Evolutionary conservation across 805 yeast genomes (phyloP), one percentile per base, ranked within the genome.

Genomic region (Ogataea trehaloabstinens): DNA sequence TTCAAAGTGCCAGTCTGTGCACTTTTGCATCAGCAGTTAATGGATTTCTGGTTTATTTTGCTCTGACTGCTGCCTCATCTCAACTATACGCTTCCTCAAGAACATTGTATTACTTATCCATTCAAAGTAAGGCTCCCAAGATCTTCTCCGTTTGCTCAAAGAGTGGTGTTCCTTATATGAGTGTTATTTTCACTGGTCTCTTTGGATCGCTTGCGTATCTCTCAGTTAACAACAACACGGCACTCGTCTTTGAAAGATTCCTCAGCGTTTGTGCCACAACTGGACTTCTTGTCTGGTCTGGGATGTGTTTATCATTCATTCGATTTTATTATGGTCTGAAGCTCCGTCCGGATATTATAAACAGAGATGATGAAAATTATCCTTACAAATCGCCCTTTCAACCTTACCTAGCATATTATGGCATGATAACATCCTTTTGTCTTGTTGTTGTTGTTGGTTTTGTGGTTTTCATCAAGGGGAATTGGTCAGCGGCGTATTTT

Each of bases 201-300:
- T 76, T 85, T 55, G 84, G 86, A 0, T 53, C 77, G 3, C 60
- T 84, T 25, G 74, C 88, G 0, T 84, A 67, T 55, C 55, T 83
- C 17, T 74, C 85, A 3, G 78, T 82, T 4, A 70, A 76, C 31
- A 67, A 73, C 38, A 59, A 68, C 27, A 80, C 89, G 0, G 74
- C 83, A 12, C 60, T 66, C 12, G 82, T 82, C 4, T 85, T 86
- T 48, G 83, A 77, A 43, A 76, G 82, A 49, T 63, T 85, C 41
- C 74, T 84, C 6, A 78, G 80, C 48, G 70, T 85, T 24, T 74
- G 85, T 37, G 79, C 90, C 2, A 77, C 90, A 0, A 74, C 90
- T 1, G 90, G 89, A 0, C 74, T 87, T 37, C 61, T 88, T 24
- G 87, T 85, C 30, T 88, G 95, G 95, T 70, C 72, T 41, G 78